phyloP scores from a whole-genome alignment of 768 basidiomycete species.

The Lactarius hatsudake region DNA sequence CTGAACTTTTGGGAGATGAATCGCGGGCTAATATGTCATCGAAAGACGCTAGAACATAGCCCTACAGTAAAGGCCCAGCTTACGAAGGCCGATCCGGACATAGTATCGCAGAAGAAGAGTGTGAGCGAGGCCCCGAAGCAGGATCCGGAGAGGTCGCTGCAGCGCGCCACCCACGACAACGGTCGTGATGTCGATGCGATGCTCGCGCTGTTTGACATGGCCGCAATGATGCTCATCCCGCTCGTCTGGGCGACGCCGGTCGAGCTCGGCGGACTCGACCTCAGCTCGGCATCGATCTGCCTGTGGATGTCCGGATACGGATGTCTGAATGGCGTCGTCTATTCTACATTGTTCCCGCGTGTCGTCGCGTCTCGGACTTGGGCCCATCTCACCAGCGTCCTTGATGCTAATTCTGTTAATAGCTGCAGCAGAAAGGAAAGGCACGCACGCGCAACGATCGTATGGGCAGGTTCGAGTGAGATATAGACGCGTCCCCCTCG shows the following conservation, averaged over 20 bases:
- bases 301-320: slow-evolving; percentile 39
- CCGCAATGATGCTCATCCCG: slow-evolving; percentile 32
- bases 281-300: slow-evolving; percentile 34
- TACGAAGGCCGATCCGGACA: neutral
- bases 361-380: slow-evolving; percentile 37
- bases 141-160: slow-evolving; percentile 1
- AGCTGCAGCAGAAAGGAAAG: neutral
- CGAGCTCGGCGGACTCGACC: slow-evolving; percentile 40
- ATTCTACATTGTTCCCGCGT: slow-evolving; percentile 35
- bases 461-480: neutral
- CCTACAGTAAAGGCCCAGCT: neutral
- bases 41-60: slow-evolving; percentile 5
- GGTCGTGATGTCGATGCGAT: slow-evolving; percentile 7
- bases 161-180: slow-evolving; percentile 14
- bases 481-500: neutral
- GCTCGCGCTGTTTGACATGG: slow-evolving; percentile 10
- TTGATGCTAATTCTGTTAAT: neutral
- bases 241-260: slow-evolving; percentile 47
- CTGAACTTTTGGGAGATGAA: neutral
- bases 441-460: neutral
- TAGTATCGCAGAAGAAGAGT: neutral
- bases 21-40: neutral
- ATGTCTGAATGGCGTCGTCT: slow-evolving; percentile 37
- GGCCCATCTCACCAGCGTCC: slow-evolving; percentile 27
- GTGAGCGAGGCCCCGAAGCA: neutral